These are phyloP conservation scores for Endogone sp. DNA, from an alignment of 192 early-diverging fungal species.

Conservation along the genomic window DNA sequence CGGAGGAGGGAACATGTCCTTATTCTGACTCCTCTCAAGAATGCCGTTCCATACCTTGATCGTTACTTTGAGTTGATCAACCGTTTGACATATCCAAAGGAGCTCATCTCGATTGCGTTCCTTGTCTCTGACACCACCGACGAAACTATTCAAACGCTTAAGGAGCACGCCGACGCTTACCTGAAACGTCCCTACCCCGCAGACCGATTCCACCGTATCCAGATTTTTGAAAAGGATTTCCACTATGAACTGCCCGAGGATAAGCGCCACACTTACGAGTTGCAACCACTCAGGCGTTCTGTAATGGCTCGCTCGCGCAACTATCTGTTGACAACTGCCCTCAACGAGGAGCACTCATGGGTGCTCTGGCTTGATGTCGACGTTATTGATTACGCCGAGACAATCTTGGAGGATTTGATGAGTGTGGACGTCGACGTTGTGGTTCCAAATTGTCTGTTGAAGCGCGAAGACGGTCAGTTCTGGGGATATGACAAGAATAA, in stretches of 20 bases:
- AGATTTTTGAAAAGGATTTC: constrained; percentile 56
- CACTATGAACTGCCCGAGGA: constrained; percentile 34
- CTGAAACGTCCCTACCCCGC: constrained; percentile 8
- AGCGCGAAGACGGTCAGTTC: constrained; percentile 13
- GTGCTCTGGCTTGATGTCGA: constrained; percentile 70
- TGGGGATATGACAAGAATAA: constrained; percentile 61
- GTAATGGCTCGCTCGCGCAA: constrained; percentile 63
- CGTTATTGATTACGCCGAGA: constrained; percentile 50
- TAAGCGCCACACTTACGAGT: constrained; percentile 46
- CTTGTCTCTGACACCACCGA: constrained; percentile 59
- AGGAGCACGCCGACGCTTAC: constrained; percentile 12
- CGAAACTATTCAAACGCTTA: constrained; percentile 41
- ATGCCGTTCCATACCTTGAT: constrained; percentile 49
- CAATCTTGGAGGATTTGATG: constrained; percentile 55
- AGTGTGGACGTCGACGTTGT: constrained; percentile 55
- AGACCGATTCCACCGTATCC: constrained; percentile 37
- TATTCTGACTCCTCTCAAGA: constrained; percentile 61
- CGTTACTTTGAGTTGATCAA: constrained; percentile 58
- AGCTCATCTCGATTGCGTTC: constrained; percentile 60
- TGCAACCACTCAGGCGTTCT: constrained; percentile 48
- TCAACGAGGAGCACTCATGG: constrained; percentile 56
- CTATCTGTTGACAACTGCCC: constrained; percentile 48
- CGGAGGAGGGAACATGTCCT: constrained; percentile 31
- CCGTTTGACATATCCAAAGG: constrained; percentile 50
- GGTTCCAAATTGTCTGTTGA: constrained; percentile 50